These are phyloP conservation scores for Hymenochaete sp. DNA, from an alignment of 1,284 basidiomycete species.

Conservation along the genomic window DNA sequence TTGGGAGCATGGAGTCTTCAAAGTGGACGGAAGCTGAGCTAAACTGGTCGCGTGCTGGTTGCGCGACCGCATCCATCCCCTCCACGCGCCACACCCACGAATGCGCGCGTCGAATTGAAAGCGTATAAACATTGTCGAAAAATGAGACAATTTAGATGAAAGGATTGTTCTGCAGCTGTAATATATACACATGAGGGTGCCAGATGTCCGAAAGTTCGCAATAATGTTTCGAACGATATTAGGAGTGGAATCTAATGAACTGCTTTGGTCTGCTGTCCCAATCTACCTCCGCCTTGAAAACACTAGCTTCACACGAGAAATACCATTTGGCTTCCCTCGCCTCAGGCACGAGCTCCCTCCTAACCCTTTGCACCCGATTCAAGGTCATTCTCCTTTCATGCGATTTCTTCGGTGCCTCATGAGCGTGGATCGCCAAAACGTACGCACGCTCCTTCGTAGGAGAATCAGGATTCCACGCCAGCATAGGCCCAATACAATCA, in stretches of 20 bases:
- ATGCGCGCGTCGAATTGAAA: no score
- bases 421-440: constrained; percentile 3
- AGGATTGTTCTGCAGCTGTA: background rate
- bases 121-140: no score
- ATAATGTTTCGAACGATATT: no score
- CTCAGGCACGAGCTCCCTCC: constrained; percentile 4
- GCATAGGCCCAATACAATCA: constrained; percentile 6
- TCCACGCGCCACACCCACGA: no score
- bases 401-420: background rate
- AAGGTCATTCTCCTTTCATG: background rate
- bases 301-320: background rate
- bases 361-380: background rate
- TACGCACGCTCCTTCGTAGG: constrained; percentile 5
- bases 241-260: constrained; percentile 1
- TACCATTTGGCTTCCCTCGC: constrained; percentile 7
- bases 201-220: background rate
- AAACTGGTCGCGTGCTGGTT: no score
- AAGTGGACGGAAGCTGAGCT: no score
- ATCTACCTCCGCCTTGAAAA: constrained; percentile 8
- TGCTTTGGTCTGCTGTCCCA: constrained; percentile 4
- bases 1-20: no score
- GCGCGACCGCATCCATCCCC: no score
- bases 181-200: background rate
- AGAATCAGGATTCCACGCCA: constrained; percentile 10
- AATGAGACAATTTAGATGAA: no score